Percentiles rank a stretch among this genome's conserved stretches.
Evolutionary conservation across 208 protist genomes (phyloP).

Genomic region (Crithidia mellificae): DNA sequence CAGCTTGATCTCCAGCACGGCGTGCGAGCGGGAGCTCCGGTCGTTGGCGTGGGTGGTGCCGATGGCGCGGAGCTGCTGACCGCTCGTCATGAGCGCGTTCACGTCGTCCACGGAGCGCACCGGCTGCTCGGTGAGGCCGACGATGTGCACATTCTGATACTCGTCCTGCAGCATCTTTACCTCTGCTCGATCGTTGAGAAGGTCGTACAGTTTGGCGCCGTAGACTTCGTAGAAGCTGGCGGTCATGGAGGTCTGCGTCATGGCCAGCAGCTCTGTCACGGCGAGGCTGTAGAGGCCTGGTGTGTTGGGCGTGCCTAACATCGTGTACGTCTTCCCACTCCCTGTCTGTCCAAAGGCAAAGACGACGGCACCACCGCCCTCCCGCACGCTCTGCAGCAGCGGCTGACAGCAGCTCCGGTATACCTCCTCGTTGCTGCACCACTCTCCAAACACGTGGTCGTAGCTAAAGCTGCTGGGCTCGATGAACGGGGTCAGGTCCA

Average conservation of each 20-base stretch:
- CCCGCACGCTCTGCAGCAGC: conserved; percentile 60
- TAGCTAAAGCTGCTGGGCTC: conserved; percentile 82
- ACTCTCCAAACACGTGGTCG: conserved; percentile 81
- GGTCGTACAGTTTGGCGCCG: conserved; percentile 92
- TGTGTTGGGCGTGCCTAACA: conserved; percentile 65
- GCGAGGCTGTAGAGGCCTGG: conserved; percentile 92
- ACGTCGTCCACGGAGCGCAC: conserved; percentile 74
- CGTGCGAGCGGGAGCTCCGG: conserved; percentile 82
- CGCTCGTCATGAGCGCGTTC: conserved; percentile 77
- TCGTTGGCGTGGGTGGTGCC: conserved; percentile 90
- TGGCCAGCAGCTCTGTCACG: conserved; percentile 88
- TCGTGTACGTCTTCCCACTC: conserved; percentile 93
- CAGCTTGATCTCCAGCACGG: conserved; percentile 79
- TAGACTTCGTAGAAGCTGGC: conserved; percentile 96
- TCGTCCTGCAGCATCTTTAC: conserved; percentile 93
- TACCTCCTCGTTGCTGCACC: conserved; percentile 54
- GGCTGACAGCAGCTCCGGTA: conserved; percentile 71
- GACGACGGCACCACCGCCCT: conserved; percentile 68
- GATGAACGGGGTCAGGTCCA: conserved; percentile 94
- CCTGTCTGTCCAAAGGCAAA: conserved; percentile 97
- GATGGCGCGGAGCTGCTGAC: conserved; percentile 69
- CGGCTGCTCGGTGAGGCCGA: conserved; percentile 84
- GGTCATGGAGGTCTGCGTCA: conserved; percentile 44
- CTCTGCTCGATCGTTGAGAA: conserved; percentile 88
- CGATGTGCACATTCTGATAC: conserved; percentile 88